Evolutionary conservation across 2,329 filamentous ascomycete genomes (phyloP), one percentile per base, ranked within the genome.

Genomic region (Neobulgaria alba): DNA sequence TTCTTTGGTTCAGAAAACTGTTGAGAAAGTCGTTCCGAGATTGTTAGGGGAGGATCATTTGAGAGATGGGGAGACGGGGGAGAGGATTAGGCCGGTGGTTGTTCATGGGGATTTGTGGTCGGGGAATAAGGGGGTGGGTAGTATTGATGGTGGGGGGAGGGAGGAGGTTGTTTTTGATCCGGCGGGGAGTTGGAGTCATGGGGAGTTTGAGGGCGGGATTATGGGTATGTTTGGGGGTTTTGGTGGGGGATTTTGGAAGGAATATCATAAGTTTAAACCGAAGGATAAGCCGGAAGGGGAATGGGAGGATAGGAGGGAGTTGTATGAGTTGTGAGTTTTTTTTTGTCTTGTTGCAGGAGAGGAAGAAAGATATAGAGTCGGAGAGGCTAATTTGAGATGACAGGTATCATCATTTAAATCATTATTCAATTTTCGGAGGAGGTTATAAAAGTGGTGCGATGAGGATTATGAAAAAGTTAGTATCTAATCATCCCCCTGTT

Each of bases 181-280:
- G 0, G 82, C 82, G 2, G 74, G 78, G 31, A 84, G 83, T 48
- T 95, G 93, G 57, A 86, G 82, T 1, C 89, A 95, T 59, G 82
- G 73, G 2, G 90, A 96, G 66, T 95, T 82, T 61, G 90, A 95
- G 52, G 66, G 94, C 38, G 90, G 90, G 1, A 95, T 94, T 51
- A 95, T 95, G 88, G 76, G 74, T 38, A 94, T 95, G 88, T 96
- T 95, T 71, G 89, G 89, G 0, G 90, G 90, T 0, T 95, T 93
- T 61, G 79, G 79, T 1, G 54, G 61, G 0, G 61, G 57, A 1
- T 94, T 95, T 55, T 79, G 84, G 69, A 71, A 71, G 21, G 85
- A 92, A 58, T 96, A 95, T 59, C 76, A 85, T 59, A 61, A 67
- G 29, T 57, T 87, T 17, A 78, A 89, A 34, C 82, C 83, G 0